Conservation (phyloP, 2,329 filamentous ascomycete genomes). For the Penicillium sp. region DNA sequence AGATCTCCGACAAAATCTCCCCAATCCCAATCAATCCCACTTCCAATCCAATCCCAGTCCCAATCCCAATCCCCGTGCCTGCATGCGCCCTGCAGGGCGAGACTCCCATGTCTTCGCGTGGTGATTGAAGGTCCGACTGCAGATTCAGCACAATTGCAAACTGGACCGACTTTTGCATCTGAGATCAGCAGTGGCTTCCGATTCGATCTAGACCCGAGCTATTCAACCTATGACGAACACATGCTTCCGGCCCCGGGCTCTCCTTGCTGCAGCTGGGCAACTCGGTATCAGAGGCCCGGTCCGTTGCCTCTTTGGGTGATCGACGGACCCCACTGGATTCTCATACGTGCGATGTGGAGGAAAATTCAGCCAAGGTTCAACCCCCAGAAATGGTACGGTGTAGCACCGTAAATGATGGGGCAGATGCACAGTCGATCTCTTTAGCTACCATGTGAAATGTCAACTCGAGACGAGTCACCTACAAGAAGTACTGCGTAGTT, state of each 20-base stretch:
- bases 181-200: slow-evolving; percentile 7
- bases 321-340: slow-evolving; percentile 10
- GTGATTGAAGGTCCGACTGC: neutral
- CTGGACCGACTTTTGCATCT: slow-evolving; percentile 3
- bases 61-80: slow-evolving; percentile 7
- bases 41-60: neutral
- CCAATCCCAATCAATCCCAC: neutral
- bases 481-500: neutral
- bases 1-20: neutral
- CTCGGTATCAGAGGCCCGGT: slow-evolving; percentile 17
- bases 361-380: neutral
- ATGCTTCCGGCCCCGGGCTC: neutral
- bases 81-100: slow-evolving; percentile 13
- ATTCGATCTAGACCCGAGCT: neutral
- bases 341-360: neutral
- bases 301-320: slow-evolving; percentile 20
- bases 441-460: slow-evolving; percentile 6
- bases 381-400: neutral
- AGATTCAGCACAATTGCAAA: slow-evolving; percentile 7
- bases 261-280: slow-evolving; percentile 15
- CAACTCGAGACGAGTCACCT: neutral
- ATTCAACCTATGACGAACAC: neutral
- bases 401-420: neutral
- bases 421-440: slow-evolving; percentile 14
- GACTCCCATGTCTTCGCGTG: slow-evolving; percentile 4